Base-by-base conservation (phyloP, 768 basidiomycete species). In the Tremella mesenterica region DNA sequence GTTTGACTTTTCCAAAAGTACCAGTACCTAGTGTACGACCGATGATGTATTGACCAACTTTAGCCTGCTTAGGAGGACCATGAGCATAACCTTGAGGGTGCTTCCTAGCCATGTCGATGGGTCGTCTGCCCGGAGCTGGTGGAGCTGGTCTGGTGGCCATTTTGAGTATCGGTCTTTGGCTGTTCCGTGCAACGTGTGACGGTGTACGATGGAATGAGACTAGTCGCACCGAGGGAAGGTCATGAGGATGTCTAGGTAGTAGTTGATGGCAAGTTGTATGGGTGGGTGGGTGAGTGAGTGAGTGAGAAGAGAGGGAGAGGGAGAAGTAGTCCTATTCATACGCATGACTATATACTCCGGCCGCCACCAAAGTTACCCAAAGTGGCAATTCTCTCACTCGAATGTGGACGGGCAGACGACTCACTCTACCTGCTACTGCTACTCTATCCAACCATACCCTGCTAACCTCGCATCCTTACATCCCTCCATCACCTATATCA, bases 1-100 rank as follows among this genome's bases (percentile, higher is more conserved):
- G 88, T 80, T 96, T 97, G 72, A 99, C 95, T 76, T 95, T 96
- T 51, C 93, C 95, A 77, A 97, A 99, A 10, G 89, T 93, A 2
- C 95, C 95, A 60, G 92, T 90, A 18, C 92, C 93, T 54, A 96
- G 85, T 60, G 92, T 90, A 53, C 81, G 75, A 50, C 85, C 81
- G 53, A 97, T 82, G 36, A 81, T 85, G 75, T 96, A 96, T 76
- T 92, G 86, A 41, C 93, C 91, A 28, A 95, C 82, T 76, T 84
- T 85, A 9, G 84, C 77, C 12, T 85, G 67, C 47, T 48, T 25
- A 16, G 18, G 47, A 23, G 48, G 30, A n/a, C 27, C 47, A 28
- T 20, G 54, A 34, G 21, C 50, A 44, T 27, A 54, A 30, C 31
- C 43, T 38, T 30, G 53, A 44, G 41, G 45, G 38, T 23, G 18